Percentiles rank a stretch among this genome's conserved stretches.
These are phyloP conservation scores for Russula foetens DNA, from an alignment of 768 basidiomycete species.

Conservation along the genomic window DNA sequence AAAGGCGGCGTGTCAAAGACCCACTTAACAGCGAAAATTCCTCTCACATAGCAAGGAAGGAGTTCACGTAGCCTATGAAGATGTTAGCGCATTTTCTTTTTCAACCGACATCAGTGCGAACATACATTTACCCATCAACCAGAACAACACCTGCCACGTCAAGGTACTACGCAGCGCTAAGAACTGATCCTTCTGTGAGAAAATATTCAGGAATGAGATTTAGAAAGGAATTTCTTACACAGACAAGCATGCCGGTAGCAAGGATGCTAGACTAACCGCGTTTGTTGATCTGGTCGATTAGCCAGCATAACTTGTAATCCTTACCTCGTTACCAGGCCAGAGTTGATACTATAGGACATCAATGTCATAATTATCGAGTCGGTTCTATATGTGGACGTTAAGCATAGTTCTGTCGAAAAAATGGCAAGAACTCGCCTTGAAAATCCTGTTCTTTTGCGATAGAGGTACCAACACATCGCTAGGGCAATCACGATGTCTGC, in stretches of 20 bases:
- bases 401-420: background rate
- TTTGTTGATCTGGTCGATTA: background rate
- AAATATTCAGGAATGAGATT: background rate
- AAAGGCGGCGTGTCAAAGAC: background rate
- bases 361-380: slow-evolving; percentile 22
- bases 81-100: background rate
- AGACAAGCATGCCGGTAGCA: slow-evolving; percentile 13
- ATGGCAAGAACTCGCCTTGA: slow-evolving; percentile 25
- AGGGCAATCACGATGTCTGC: slow-evolving; percentile 43
- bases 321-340: slow-evolving; percentile 24
- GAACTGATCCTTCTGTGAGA: slow-evolving; percentile 8
- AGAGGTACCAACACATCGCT: slow-evolving; percentile 41
- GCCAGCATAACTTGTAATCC: background rate
- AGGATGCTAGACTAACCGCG: slow-evolving; percentile 19
- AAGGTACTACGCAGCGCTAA: slow-evolving; percentile 36
- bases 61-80: slow-evolving; percentile 42
- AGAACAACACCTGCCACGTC: slow-evolving; percentile 43
- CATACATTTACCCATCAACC: slow-evolving; percentile 44
- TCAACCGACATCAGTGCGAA: background rate
- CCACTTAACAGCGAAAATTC: background rate
- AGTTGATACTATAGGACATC: slow-evolving; percentile 25
- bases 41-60: slow-evolving; percentile 42
- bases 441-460: slow-evolving; percentile 41
- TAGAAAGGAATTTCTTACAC: background rate
- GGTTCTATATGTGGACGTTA: slow-evolving; percentile 18